These are phyloP conservation scores for Aegilops bicornis DNA, from an alignment of 176 grass and related monocot genomes.

Conservation along the genomic window DNA sequence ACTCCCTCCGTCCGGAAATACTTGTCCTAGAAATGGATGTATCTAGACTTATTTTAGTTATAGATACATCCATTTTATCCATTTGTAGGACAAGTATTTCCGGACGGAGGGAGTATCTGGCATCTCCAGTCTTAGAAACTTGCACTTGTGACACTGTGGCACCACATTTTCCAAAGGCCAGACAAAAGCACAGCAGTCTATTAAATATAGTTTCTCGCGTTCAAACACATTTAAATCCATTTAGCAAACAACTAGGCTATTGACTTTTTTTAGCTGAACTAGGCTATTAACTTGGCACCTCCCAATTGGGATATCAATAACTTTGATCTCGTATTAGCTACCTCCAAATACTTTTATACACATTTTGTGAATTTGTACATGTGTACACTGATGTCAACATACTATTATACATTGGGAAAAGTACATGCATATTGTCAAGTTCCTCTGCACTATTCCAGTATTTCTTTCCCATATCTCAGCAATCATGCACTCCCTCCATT, in stretches of 20 bases:
- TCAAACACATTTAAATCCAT: not conserved
- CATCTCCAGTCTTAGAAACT: not conserved
- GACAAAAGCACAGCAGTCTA: not conserved
- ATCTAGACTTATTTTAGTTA: no score
- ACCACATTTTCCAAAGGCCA: slow-evolving; percentile 6
- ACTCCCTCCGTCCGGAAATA: no score
- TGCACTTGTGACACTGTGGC: not conserved
- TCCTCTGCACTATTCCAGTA: not conserved
- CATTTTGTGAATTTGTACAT: not conserved
- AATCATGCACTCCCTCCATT: not conserved
- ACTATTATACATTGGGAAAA: not conserved
- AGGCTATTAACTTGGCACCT: not conserved
- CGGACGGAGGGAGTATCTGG: not conserved
- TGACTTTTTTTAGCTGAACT: not conserved
- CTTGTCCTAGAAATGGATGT: no score
- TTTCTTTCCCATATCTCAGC: slow-evolving; percentile 17
- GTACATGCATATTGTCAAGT: not conserved
- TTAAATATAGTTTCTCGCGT: not conserved
- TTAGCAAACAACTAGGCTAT: slow-evolving; percentile 12
- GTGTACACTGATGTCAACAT: not conserved
- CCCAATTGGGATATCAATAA: not conserved
- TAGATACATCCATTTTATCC: no score
- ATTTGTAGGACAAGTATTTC: no score
- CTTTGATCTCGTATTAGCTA: not conserved
- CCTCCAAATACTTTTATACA: not conserved